phyloP scores from a whole-genome alignment of 768 basidiomycete species.

The Cantharellus anzutake region DNA sequence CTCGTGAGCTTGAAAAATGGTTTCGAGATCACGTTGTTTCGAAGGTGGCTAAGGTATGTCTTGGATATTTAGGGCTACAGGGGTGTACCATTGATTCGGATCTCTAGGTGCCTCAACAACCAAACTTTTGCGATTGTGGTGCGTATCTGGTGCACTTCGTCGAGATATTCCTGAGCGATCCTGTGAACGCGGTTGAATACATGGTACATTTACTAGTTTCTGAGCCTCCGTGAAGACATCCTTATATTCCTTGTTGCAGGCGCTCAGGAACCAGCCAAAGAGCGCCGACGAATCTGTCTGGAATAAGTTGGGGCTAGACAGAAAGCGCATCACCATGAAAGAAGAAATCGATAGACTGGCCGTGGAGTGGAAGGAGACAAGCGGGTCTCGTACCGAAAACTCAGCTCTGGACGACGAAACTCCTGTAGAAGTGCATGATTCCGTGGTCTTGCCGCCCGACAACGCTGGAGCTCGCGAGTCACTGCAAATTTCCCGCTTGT shows the following conservation, averaged over 20 bases:
- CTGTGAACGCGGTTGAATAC: constrained; percentile 24
- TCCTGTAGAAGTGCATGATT: too few relatives aligned
- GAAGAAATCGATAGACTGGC: neutral
- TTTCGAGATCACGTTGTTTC: constrained; percentile 18
- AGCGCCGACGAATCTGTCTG: neutral
- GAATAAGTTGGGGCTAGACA: neutral
- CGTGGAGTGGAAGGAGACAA: neutral
- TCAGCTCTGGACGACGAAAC: too few relatives aligned
- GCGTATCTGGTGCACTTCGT: constrained; percentile 81
- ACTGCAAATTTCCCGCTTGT: too few relatives aligned
- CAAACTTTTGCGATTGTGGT: constrained; percentile 86
- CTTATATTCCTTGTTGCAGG: too few relatives aligned
- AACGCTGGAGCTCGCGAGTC: too few relatives aligned
- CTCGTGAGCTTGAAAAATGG: neutral
- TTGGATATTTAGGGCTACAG: neutral
- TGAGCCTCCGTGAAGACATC: too few relatives aligned
- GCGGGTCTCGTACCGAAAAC: too few relatives aligned
- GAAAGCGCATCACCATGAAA: neutral
- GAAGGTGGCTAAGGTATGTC: constrained; percentile 33
- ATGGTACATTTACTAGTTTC: neutral
- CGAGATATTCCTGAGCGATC: constrained; percentile 50
- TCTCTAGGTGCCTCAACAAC: constrained; percentile 68
- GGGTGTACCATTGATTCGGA: neutral
- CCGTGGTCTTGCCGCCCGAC: too few relatives aligned
- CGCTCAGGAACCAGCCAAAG: too few relatives aligned